Conservation (phyloP, 2,329 filamentous ascomycete genomes). For the Colletotrichum paranaense region DNA sequence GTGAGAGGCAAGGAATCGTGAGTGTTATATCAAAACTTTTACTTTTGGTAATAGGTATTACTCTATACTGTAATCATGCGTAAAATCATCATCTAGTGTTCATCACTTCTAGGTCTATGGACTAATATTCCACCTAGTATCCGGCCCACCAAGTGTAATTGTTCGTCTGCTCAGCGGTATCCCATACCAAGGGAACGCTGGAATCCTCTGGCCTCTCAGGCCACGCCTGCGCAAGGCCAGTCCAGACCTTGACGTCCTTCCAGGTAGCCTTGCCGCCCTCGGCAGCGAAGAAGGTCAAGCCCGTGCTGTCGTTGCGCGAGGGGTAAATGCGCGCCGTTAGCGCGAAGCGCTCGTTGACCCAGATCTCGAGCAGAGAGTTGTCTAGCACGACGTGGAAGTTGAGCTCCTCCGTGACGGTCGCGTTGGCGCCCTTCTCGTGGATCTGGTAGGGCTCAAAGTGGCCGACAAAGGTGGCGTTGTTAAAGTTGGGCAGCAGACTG, state of each 20-base stretch:
- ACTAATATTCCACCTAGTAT: slow-evolving; percentile 1
- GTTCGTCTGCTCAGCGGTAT: slow-evolving; percentile 31
- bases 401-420: slow-evolving; percentile 18
- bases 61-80: slow-evolving; percentile 1
- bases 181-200: slow-evolving; percentile 30
- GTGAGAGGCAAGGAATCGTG: no score
- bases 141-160: slow-evolving; percentile 36
- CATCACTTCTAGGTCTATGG: background rate
- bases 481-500: slow-evolving; percentile 35
- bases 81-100: background rate
- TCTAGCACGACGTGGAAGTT: slow-evolving; percentile 33
- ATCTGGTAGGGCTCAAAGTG: slow-evolving; percentile 35
- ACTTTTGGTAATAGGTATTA: background rate
- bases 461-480: slow-evolving; percentile 31
- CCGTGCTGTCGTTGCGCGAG: slow-evolving; percentile 35
- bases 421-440: background rate
- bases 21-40: background rate
- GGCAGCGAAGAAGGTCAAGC: slow-evolving; percentile 32
- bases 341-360: slow-evolving; percentile 36
- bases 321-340: slow-evolving; percentile 36
- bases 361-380: slow-evolving; percentile 36
- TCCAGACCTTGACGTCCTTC: slow-evolving; percentile 31
- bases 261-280: slow-evolving; percentile 22
- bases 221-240: slow-evolving; percentile 32
- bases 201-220: slow-evolving; percentile 32